Base-by-base conservation (phyloP, 2,329 filamentous ascomycete species). In the Microsporum canis region DNA sequence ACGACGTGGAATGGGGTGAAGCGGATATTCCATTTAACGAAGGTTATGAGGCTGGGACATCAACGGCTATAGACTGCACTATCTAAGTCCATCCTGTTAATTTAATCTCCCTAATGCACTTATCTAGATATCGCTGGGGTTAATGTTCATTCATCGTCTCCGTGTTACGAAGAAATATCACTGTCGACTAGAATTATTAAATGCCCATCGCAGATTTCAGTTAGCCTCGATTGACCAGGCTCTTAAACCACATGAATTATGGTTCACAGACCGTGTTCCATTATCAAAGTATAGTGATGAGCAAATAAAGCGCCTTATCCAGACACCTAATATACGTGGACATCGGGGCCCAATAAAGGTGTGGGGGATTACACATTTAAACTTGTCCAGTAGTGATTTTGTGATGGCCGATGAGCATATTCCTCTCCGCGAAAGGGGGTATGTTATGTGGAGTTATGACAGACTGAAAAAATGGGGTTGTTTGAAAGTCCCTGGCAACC, bases 401-500 rank as follows among this genome's bases (percentile, higher is more conserved):
- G 17, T 29, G 29, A 41, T 58, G 57, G 57, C 57, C 14, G 12
- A 29, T 23, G 29, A 33, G 2, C 61, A 51, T 31, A 29, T 62
- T 8, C 43, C 53, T 29, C 58, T 62, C 43, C 53, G 61, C 23
- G 33, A 45, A 60, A 51, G 51, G 51, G 61, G 61, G 31, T 62
- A 62, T 36, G 61, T 62, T 7, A 58, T 63, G 62, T 63, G 62
- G 59, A 55, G 59, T 57, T 47, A 38, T 33, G 36, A 36, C 3
- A 61, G 62, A 23, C 59, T 61, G 12, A 31, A 55, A 7, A 41
- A 53, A 6, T 63, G 56, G 62, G 62, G 62, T n/a, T 63, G 27
- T 53, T 62, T 33, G 6, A 45, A 38, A 58, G 12, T 17, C 45
- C 45, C 10, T 51, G 45, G 45, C 45, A 6, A 12, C 45, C 6